Conservation (phyloP, 2,329 filamentous ascomycete genomes). For the Huntiella abstrusa region DNA sequence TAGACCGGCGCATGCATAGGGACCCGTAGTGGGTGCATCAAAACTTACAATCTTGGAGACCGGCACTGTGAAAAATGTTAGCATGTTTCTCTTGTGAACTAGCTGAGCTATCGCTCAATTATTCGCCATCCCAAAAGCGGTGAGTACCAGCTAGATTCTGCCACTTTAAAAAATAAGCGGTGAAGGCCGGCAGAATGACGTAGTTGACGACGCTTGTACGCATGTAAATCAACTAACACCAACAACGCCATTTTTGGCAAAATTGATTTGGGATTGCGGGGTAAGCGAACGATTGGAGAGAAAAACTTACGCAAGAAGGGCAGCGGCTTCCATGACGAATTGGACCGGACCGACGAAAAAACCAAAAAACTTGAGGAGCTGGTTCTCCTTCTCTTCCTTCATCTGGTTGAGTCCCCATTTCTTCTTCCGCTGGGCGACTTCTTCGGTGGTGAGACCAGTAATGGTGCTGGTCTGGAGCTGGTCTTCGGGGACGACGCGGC, state of each 20-base stretch:
- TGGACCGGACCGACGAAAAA: constrained; percentile 84
- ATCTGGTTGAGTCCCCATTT: constrained; percentile 73
- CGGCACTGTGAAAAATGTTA: constrained; percentile 9
- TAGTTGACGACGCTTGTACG: no score
- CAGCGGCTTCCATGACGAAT: constrained; percentile 81
- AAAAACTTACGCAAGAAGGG: constrained; percentile 67
- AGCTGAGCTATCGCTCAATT: no score
- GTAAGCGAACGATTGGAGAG: constrained; percentile 37
- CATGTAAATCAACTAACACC: no score
- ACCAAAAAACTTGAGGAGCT: constrained; percentile 61
- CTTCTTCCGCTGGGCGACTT: constrained; percentile 44
- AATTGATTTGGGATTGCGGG: not conserved
- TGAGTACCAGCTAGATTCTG: no score
- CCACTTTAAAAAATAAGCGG: no score
- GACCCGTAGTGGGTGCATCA: not conserved
- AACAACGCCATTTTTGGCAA: not conserved
- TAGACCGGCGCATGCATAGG: no score
- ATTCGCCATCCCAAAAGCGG: no score
- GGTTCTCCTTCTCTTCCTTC: constrained; percentile 78
- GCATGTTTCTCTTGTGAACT: not conserved
- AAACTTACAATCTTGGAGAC: constrained; percentile 11
- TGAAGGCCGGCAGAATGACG: no score
- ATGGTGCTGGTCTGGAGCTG: constrained; percentile 55
- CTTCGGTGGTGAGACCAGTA: constrained; percentile 49
- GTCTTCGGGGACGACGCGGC: constrained; percentile 49